phyloP scores from a whole-genome alignment of 2,329 filamentous ascomycete species.

The Eutypella sp. region DNA sequence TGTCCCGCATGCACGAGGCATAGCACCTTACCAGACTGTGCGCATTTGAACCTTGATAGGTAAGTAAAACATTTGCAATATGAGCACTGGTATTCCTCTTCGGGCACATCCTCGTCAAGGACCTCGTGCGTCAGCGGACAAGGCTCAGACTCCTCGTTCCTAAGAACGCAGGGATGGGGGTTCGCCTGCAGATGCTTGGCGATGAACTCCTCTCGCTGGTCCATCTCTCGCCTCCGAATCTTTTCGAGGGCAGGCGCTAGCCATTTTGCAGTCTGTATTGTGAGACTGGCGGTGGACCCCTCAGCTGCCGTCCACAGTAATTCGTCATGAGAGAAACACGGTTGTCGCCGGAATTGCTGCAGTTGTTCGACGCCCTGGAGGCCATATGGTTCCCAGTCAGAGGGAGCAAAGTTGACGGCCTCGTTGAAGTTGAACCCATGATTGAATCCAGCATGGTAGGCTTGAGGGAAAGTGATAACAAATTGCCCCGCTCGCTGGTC shows the following conservation, averaged over 20 bases:
- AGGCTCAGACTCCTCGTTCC: slow-evolving; percentile 40
- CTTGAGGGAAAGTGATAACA: slow-evolving; percentile 93
- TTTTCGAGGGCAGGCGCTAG: slow-evolving; percentile 79
- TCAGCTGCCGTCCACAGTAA: slow-evolving; percentile 85
- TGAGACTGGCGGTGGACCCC: slow-evolving; percentile 61
- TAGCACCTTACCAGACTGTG: slow-evolving; percentile 72
- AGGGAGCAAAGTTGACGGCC: slow-evolving; percentile 94
- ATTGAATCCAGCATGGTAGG: slow-evolving; percentile 97
- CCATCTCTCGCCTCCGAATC: slow-evolving; percentile 68
- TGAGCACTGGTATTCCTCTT: slow-evolving; percentile 88
- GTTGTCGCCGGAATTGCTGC: slow-evolving; percentile 81
- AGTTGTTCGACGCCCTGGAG: slow-evolving; percentile 80
- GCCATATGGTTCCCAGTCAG: slow-evolving; percentile 92
- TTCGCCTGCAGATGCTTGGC: slow-evolving; percentile 54
- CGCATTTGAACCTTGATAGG: slow-evolving; percentile 83
- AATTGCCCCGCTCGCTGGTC: slow-evolving; percentile 95
- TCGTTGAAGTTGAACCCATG: slow-evolving; percentile 99
- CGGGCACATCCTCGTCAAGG: slow-evolving; percentile 70
- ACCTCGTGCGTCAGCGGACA: slow-evolving; percentile 60
- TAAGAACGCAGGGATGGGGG: slow-evolving; percentile 51
- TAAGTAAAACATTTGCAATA: slow-evolving; percentile 93
- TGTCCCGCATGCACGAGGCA: slow-evolving; percentile 79
- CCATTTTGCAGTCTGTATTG: slow-evolving; percentile 93
- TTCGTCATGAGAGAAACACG: slow-evolving; percentile 97
- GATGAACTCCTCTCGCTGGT: slow-evolving; percentile 64